Evolutionary conservation across 768 basidiomycete species (phyloP).

Genomic region (Tricholoma bakamatsutake): DNA sequence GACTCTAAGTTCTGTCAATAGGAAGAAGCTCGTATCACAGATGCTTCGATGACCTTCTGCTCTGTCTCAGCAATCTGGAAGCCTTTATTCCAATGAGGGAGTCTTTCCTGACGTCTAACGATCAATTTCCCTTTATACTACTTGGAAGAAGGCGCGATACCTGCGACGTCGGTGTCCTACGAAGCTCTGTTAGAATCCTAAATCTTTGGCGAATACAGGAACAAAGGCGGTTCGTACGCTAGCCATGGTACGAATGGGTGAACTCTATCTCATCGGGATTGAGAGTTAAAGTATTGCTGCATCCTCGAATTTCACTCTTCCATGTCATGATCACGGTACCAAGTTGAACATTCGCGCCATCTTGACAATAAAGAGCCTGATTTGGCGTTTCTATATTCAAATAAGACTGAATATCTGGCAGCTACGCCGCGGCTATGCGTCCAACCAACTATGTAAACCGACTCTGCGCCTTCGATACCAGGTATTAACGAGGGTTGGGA

Average conservation of each 20-base stretch:
- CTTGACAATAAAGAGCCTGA: not conserved
- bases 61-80: not conserved
- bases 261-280: not conserved
- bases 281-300: not conserved
- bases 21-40: not conserved
- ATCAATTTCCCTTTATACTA: not conserved
- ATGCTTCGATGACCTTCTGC: not conserved
- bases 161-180: slow-evolving; percentile 4
- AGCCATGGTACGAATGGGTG: not conserved
- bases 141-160: not conserved
- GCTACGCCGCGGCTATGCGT: not conserved
- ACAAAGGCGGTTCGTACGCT: not conserved
- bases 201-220: slow-evolving; percentile 5
- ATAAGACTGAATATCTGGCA: not conserved
- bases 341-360: not conserved
- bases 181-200: slow-evolving; percentile 10
- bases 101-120: not conserved
- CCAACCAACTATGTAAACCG: not conserved
- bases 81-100: not conserved
- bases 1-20: not conserved
- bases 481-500: not conserved
- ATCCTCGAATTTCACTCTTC: slow-evolving; percentile 9
- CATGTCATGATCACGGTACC: slow-evolving; percentile 3
- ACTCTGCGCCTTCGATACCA: not conserved
- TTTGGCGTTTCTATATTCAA: not conserved